phyloP scores from a whole-genome alignment of 73 alveolate genomes.

The Blepharisma japonicum region DNA sequence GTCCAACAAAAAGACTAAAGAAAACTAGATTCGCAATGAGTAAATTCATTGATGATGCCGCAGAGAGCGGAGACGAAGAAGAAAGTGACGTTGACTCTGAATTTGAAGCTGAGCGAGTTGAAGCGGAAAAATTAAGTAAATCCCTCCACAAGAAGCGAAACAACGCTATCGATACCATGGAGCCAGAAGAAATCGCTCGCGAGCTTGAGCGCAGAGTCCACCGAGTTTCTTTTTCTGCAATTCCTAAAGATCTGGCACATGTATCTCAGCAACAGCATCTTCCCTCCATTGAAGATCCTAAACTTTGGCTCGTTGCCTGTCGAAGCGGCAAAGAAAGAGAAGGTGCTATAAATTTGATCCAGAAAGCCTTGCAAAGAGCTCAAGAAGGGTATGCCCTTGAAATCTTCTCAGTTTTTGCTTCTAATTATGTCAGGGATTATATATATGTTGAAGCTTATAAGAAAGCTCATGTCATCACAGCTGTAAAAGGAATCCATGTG shows the following conservation, averaged over 20 bases:
- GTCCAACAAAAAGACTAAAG: background rate
- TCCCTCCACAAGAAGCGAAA: background rate
- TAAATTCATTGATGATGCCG: conserved; percentile 21
- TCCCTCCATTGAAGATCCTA: conserved; percentile 79
- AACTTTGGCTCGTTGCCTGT: conserved; percentile 76
- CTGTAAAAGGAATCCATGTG: conserved; percentile 64
- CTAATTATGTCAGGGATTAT: conserved; percentile 78
- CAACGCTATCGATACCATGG: conserved; percentile 5
- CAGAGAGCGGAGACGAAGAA: conserved; percentile 17
- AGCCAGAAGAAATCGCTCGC: conserved; percentile 23
- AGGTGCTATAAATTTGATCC: conserved; percentile 63
- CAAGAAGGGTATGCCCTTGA: conserved; percentile 49
- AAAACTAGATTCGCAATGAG: background rate
- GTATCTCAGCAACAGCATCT: conserved; percentile 45
- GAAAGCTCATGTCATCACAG: conserved; percentile 74
- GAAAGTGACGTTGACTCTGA: conserved; percentile 16
- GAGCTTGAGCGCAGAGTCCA: background rate
- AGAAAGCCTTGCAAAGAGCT: conserved; percentile 63
- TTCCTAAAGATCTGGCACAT: background rate
- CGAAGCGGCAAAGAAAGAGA: conserved; percentile 83
- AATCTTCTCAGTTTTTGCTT: conserved; percentile 73
- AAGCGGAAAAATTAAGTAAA: conserved; percentile 16
- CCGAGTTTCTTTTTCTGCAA: background rate
- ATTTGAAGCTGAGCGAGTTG: conserved; percentile 20
- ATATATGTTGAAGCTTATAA: conserved; percentile 85